These are phyloP conservation scores for Crucibulum laeve DNA, from an alignment of 768 basidiomycete species.

Conservation along the genomic window DNA sequence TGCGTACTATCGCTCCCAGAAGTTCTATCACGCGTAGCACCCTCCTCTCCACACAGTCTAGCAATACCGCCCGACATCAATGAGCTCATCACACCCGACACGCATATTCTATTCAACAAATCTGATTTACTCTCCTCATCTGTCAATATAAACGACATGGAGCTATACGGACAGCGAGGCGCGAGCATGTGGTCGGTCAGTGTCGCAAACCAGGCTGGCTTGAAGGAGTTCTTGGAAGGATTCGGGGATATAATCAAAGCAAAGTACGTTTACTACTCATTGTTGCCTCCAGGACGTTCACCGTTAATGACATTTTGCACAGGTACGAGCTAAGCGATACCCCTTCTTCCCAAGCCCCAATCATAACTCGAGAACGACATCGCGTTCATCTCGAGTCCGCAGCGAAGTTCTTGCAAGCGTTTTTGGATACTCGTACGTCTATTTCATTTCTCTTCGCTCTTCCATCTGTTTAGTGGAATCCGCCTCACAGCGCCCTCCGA, in stretches of 20 bases:
- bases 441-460: neutral
- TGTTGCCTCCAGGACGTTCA: neutral
- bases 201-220: constrained; percentile 53
- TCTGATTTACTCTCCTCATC: constrained; percentile 42
- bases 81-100: constrained; percentile 47
- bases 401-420: constrained; percentile 55
- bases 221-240: constrained; percentile 52
- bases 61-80: constrained; percentile 43
- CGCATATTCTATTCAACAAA: constrained; percentile 80
- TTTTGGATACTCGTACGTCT: constrained; percentile 32
- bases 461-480: neutral
- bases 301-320: neutral
- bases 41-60: constrained; percentile 8
- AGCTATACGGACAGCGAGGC: no score
- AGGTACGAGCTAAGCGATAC: constrained; percentile 23
- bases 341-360: constrained; percentile 38
- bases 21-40: constrained; percentile 12
- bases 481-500: constrained; percentile 50
- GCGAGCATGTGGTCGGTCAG: no score
- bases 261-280: constrained; percentile 30
- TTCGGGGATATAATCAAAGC: constrained; percentile 47
- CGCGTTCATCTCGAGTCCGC: constrained; percentile 71
- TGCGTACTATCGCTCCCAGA: constrained; percentile 76
- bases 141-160: no score
- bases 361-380: constrained; percentile 80